Evolutionary conservation across 2,329 filamentous ascomycete genomes (phyloP), one percentile per base, ranked within the genome.

Genomic region (Aspergillus transmontanensis): DNA sequence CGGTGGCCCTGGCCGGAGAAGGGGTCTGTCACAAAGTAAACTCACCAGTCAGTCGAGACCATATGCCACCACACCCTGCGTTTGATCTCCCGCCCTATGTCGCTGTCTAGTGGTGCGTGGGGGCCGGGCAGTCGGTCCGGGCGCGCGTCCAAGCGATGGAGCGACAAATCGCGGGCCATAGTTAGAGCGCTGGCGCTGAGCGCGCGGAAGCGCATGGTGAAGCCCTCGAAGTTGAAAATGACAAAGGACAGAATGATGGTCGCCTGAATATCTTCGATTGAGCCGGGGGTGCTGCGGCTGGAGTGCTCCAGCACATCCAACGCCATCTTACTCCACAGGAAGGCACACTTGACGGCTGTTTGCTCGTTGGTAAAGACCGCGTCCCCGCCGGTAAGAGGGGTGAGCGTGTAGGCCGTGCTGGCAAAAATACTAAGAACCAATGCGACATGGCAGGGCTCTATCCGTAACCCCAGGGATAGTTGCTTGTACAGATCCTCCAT

Each of bases 1-100:
- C n/a, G 26, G 19, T 45, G 7, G 19, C 19, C 41, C n/a, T 45
- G 19, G 19, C 41, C 41, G 41, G n/a, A 11, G 16, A 45, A 45
- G 6, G 41, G 10, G 19, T 45, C 41, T 45, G 41, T 2, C 9
- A n/a, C n/a, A 21, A 50, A 34, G 11, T 32, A 21, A 23, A 50
- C 30, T 34, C 26, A 63, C 61, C 61, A 60, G 53, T 63, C 61
- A 3, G 57, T 53, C 21, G 61, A 43, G 7, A 57, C 51, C 10
- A 60, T 28, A 34, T 63, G 61, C 57, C 51, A 63, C 61, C 61
- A 63, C n/a, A 60, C 28, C 21, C 61, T 43, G 39, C 61, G n/a
- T 30, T 63, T 58, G 16, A 63, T 58, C 32, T 32, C 30, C 30
- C 30, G 30, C 30, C 30, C 30, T 32, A 32, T 32, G 11, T 32